Evolutionary conservation across 2,329 filamentous ascomycete genomes (phyloP).

Genomic region (Rhinocladiella mackenziei): DNA sequence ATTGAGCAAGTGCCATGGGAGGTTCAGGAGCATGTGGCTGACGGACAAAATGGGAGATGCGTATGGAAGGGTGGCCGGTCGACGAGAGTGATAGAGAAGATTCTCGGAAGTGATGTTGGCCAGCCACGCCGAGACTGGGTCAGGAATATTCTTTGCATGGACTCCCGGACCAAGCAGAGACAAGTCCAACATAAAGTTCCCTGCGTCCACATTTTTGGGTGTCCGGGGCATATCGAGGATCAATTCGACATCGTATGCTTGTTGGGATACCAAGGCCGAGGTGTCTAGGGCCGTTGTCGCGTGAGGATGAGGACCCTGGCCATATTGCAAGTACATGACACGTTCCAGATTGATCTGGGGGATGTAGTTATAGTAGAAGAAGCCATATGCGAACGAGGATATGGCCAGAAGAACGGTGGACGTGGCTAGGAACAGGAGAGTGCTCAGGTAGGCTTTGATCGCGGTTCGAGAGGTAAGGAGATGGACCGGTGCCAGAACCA

Average conservation of each 20-base stretch:
- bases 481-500: conserved; percentile 52
- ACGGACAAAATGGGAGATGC: conserved; percentile 66
- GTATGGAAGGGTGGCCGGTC: conserved; percentile 77
- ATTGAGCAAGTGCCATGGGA: conserved; percentile 26
- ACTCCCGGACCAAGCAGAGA: conserved; percentile 53
- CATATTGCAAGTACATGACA: conserved; percentile 61
- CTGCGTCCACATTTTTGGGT: conserved; percentile 66
- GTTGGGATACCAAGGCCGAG: conserved; percentile 59
- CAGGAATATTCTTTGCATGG: conserved; percentile 9
- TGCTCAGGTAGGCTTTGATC: conserved; percentile 61
- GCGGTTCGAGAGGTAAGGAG: conserved; percentile 58
- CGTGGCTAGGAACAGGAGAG: conserved; percentile 51
- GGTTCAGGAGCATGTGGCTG: conserved; percentile 19
- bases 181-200: conserved; percentile 93
- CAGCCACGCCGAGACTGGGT: conserved; percentile 18
- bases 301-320: conserved; percentile 45
- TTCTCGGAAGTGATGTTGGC: conserved; percentile 39
- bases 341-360: conserved; percentile 60
- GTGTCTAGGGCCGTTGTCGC: conserved; percentile 48
- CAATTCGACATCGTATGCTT: conserved; percentile 80
- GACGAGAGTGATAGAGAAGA: conserved; percentile 58
- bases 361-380: conserved; percentile 67
- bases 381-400: conserved; percentile 58
- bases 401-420: conserved; percentile 54
- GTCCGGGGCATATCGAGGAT: conserved; percentile 74